Conservation (phyloP, 2,329 filamentous ascomycete species). For the Magnaporthiopsis incrustans region DNA sequence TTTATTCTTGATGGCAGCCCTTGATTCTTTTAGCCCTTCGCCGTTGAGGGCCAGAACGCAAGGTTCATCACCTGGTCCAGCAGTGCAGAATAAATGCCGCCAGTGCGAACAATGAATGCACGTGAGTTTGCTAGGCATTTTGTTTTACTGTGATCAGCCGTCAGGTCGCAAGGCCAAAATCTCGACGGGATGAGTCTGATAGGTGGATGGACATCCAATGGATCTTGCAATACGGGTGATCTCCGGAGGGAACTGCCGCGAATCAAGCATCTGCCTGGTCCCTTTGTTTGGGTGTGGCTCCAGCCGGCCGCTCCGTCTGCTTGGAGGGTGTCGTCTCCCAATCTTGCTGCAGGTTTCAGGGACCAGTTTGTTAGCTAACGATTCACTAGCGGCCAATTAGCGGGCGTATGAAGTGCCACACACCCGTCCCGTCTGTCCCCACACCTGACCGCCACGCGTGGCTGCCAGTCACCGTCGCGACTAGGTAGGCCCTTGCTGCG, state of each 20-base stretch:
- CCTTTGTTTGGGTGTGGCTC: not conserved
- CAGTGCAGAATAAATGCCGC: no score
- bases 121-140: no score
- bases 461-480: constrained; percentile 25
- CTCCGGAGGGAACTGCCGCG: not conserved
- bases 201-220: not conserved
- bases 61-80: no score
- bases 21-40: no score
- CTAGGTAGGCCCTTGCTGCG: constrained; percentile 16
- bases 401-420: not conserved
- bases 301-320: not conserved
- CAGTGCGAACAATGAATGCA: no score
- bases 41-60: no score
- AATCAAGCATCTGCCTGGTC: not conserved
- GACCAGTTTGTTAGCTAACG: not conserved
- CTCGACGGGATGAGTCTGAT: not conserved
- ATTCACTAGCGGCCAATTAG: not conserved
- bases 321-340: not conserved
- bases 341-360: constrained; percentile 8
- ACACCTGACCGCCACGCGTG: constrained; percentile 4
- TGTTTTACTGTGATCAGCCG: no score
- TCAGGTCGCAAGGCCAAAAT: not conserved
- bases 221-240: not conserved
- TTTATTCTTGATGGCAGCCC: no score
- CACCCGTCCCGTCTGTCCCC: not conserved